Evolutionary conservation across 2,329 filamentous ascomycete genomes (phyloP).

Genomic region (Myriosclerotinia scirpicola): DNA sequence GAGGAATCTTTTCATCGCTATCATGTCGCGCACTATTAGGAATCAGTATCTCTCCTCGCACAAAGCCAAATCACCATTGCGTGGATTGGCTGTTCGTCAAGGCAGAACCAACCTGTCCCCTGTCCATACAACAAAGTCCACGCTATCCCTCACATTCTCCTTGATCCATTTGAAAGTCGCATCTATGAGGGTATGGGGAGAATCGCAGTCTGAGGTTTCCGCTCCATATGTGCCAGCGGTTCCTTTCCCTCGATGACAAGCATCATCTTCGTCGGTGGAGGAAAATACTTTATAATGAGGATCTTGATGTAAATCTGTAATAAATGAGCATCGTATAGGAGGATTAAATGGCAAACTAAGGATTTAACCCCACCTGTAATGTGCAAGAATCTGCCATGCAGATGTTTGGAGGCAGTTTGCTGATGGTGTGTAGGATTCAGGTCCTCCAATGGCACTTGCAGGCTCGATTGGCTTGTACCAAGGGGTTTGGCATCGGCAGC

Average conservation of each 20-base stretch:
- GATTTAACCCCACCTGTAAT: slow-evolving; percentile 67
- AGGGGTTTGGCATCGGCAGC: slow-evolving; percentile 30
- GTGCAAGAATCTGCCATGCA: slow-evolving; percentile 79
- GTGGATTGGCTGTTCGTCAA: slow-evolving; percentile 44
- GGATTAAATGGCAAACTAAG: slow-evolving; percentile 1
- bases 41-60: slow-evolving; percentile 14
- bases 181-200: slow-evolving; percentile 76
- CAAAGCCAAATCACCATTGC: slow-evolving; percentile 14
- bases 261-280: slow-evolving; percentile 64
- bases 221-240: slow-evolving; percentile 79
- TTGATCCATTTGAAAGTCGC: slow-evolving; percentile 89
- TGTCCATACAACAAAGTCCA: slow-evolving; percentile 93
- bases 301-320: slow-evolving; percentile 86
- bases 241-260: slow-evolving; percentile 79
- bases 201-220: slow-evolving; percentile 85
- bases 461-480: slow-evolving; percentile 27
- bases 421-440: slow-evolving; percentile 29
- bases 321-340: slow-evolving; percentile 31
- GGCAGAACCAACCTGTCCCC: slow-evolving; percentile 62
- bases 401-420: slow-evolving; percentile 40
- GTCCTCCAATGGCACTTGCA: slow-evolving; percentile 38
- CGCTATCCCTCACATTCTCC: slow-evolving; percentile 69
- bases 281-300: slow-evolving; percentile 79
- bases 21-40: slow-evolving; percentile 62
- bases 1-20: slow-evolving; percentile 77